These are phyloP conservation scores for Aspergillus campestris DNA, from an alignment of 495 filamentous ascomycete species.

Conservation along the genomic window DNA sequence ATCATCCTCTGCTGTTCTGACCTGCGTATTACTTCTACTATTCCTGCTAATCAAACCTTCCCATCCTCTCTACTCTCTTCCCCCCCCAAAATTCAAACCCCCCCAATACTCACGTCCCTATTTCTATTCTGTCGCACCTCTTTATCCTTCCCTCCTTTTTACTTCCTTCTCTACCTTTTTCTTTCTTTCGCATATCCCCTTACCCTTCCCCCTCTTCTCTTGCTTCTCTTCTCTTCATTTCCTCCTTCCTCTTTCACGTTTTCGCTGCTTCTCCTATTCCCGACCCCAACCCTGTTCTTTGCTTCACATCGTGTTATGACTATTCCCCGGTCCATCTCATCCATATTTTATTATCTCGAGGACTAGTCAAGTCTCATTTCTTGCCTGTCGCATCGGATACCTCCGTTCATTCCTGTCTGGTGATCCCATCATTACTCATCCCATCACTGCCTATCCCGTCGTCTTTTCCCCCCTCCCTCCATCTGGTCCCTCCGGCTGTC, in stretches of 20 bases:
- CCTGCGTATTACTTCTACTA: background rate
- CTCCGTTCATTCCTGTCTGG: too few species aligned
- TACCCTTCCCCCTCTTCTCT: slow-evolving; percentile 9
- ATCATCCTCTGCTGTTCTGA: too few species aligned
- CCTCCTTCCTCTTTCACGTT: slow-evolving; percentile 6
- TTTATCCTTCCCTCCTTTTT: slow-evolving; percentile 9
- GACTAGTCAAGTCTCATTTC: too few species aligned
- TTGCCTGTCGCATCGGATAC: too few species aligned
- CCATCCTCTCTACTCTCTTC: slow-evolving; percentile 9
- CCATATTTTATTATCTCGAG: background rate
- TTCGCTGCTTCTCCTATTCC: slow-evolving; percentile 7
- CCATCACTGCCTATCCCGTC: too few species aligned
- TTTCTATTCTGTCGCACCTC: slow-evolving; percentile 10
- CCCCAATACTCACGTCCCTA: slow-evolving; percentile 9
- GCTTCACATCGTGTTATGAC: background rate
- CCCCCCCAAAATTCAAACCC: slow-evolving; percentile 6
- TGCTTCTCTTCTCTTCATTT: background rate
- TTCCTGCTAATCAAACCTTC: slow-evolving; percentile 4
- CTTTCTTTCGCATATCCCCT: slow-evolving; percentile 10
- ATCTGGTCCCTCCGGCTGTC: slow-evolving; percentile 8
- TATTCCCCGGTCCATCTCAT: slow-evolving; percentile 1
- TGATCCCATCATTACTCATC: too few species aligned
- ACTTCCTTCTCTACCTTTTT: slow-evolving; percentile 14
- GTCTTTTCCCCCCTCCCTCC: slow-evolving; percentile 9
- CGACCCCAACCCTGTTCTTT: slow-evolving; percentile 5